Evolutionary conservation across 1,284 basidiomycete genomes (phyloP).

Genomic region (Phenoliferia sp.): DNA sequence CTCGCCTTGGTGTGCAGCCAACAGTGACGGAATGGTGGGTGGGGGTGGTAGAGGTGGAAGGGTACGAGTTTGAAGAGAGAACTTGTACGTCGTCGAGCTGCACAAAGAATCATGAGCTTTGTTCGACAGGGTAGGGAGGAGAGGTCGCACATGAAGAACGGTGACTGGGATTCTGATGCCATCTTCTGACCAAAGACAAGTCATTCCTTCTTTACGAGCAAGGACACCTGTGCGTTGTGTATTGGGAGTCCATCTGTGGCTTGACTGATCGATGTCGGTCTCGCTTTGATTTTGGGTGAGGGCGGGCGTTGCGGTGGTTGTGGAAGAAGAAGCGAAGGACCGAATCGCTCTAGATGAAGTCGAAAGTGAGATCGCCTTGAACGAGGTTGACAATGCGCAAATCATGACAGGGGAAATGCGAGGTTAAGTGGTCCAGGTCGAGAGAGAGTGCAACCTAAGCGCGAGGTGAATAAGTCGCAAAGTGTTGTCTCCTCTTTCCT

Average conservation of each 20-base stretch:
- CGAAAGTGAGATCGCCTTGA: too few relatives aligned
- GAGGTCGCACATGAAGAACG: constrained; percentile 72
- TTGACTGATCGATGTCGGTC: too few relatives aligned
- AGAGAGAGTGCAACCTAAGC: too few relatives aligned
- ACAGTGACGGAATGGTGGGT: constrained; percentile 44
- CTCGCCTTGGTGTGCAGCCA: constrained; percentile 42
- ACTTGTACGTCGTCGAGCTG: constrained; percentile 51
- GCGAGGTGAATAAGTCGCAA: too few relatives aligned
- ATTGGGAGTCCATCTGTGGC: constrained; percentile 68
- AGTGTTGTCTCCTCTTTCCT: too few relatives aligned
- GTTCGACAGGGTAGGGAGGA: constrained; percentile 28
- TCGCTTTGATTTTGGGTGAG: too few relatives aligned
- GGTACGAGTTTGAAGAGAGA: constrained; percentile 38
- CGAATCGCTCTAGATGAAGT: too few relatives aligned
- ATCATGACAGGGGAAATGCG: too few relatives aligned
- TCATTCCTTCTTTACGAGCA: constrained; percentile 94
- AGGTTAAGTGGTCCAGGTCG: too few relatives aligned
- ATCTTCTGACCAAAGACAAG: constrained; percentile 74
- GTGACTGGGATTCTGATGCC: constrained; percentile 86
- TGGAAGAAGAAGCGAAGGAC: too few relatives aligned
- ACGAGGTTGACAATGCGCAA: too few relatives aligned
- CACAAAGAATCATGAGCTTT: background rate
- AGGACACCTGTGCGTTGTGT: constrained; percentile 91
- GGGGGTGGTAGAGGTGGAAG: constrained; percentile 36
- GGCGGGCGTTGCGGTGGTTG: too few relatives aligned